A percentile compares a stretch with the other conserved stretches of the same genome.
These are phyloP conservation scores for Cryphonectria naterciae DNA, from an alignment of 2,329 filamentous ascomycete species.

Conservation along the genomic window DNA sequence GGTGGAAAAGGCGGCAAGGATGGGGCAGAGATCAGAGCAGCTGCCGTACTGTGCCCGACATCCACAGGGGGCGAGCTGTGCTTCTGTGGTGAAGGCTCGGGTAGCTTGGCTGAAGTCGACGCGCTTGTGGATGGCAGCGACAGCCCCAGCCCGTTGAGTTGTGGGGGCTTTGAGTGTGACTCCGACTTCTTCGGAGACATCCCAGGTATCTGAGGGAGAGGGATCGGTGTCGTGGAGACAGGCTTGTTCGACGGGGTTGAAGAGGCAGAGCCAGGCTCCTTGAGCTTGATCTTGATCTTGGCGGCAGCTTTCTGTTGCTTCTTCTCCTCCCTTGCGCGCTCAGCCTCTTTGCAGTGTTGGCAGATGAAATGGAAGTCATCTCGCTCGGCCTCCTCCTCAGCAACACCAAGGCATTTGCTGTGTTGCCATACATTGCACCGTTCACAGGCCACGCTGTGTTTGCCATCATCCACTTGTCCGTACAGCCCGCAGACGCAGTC, in stretches of 20 bases:
- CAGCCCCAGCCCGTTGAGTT: conserved; percentile 25
- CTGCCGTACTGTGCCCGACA: conserved; percentile 5
- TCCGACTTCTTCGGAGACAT: conserved; percentile 23
- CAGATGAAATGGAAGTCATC: conserved; percentile 90
- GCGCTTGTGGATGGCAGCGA: conserved; percentile 24
- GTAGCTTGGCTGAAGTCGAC: conserved; percentile 14
- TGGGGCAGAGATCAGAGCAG: conserved; percentile 16
- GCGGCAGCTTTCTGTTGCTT: conserved; percentile 61
- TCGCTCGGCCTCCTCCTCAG: conserved; percentile 76
- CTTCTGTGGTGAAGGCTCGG: conserved; percentile 29
- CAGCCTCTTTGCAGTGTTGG: conserved; percentile 71
- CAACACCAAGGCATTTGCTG: conserved; percentile 85
- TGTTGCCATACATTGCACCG: conserved; percentile 96
- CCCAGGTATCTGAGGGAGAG: conserved; percentile 26
- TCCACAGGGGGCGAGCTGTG: conserved; percentile 24
- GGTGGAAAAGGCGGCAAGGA: conserved; percentile 14
- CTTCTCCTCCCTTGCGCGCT: conserved; percentile 54
- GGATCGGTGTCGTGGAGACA: conserved; percentile 31
- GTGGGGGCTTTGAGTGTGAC: conserved; percentile 11
- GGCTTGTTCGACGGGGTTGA: conserved; percentile 34
- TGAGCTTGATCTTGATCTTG: conserved; percentile 59
- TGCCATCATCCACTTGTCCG: conserved; percentile 91
- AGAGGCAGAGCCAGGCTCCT: conserved; percentile 35
- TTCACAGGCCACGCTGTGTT: conserved; percentile 92
- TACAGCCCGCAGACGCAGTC: conserved; percentile 92